Evolutionary conservation across 2,329 filamentous ascomycete genomes (phyloP), one percentile per base, ranked within the genome.

Genomic region (Alternaria angustiovoidea): DNA sequence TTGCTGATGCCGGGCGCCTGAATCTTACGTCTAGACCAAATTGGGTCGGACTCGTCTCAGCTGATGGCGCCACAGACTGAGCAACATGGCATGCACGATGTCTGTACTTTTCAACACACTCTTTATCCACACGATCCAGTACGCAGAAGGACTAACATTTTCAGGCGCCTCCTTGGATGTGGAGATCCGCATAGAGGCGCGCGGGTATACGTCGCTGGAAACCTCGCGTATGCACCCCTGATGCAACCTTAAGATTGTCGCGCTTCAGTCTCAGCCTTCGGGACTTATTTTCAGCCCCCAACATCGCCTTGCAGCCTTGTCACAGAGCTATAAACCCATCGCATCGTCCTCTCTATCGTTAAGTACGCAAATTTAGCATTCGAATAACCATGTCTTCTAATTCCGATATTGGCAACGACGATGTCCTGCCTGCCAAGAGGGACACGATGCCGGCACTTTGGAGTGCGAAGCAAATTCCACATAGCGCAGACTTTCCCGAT

Each of bases 401-500:
- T 22, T 44, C 55, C 20, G 47, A 62, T 16, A 41, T 20, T 26
- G 38, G 38, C 22, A 49, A 38, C 24, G 30, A 24, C 43, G 32
- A 58, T n/a, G 2, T n/a, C 18, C 14, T 26, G 18, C 52, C 41
- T 14, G 28, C 34, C 7, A 60, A 63, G 38, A 57, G 26, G 39
- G 28, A n/a, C 22, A 60, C 53, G 7, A 51, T 64, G 22, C 59
- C 56, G 32, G 51, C 56, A 11, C 26, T 58, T 11, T 57, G 60
- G 56, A 60, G 55, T 8, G 42, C 59, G 7, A 65, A 52, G 51
- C 18, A 36, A 5, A 57, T 64, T 30, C 62, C 66, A n/a, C 54
- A 64, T 43, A 61, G 46, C 7, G 49, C 47, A 30, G 26, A 60
- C 2, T 59, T 61, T 38, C 34, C 42, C 9, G 65, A 70, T 41